Conservation (phyloP, 805 yeast genomes). For the Suhomyces vadensis region DNA sequence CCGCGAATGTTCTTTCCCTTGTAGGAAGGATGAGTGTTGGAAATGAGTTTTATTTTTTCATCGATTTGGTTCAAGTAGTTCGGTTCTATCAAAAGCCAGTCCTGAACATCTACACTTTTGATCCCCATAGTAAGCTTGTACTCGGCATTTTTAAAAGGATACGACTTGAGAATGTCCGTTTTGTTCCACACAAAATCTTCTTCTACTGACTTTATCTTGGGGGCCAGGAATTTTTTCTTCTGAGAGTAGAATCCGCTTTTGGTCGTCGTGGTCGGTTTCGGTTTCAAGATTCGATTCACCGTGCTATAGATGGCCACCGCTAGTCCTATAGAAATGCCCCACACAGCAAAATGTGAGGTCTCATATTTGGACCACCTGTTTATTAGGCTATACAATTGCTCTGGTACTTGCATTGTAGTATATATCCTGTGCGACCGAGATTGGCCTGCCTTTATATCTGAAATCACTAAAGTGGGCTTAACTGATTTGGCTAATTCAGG, state of each 20-base stretch:
- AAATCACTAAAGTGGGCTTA: too few species aligned
- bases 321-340: too few species aligned
- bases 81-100: slow-evolving; percentile 44
- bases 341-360: too few species aligned
- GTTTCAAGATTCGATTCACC: too few species aligned
- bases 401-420: too few species aligned
- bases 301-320: background rate
- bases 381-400: too few species aligned
- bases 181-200: slow-evolving; percentile 29
- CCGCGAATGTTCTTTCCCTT: slow-evolving; percentile 25
- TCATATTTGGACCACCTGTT: too few species aligned
- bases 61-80: slow-evolving; percentile 28
- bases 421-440: too few species aligned
- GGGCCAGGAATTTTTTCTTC: background rate
- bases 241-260: background rate
- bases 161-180: slow-evolving; percentile 25
- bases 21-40: slow-evolving; percentile 36
- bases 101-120: slow-evolving; percentile 30
- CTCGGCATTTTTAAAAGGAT: slow-evolving; percentile 60
- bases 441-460: too few species aligned
- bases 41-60: slow-evolving; percentile 29
- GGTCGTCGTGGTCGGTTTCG: background rate
- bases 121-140: slow-evolving; percentile 68
- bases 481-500: too few species aligned
- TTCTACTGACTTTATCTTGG: slow-evolving; percentile 15